Percentiles rank a stretch among this genome's conserved stretches.
These are phyloP conservation scores for Podospora pseudoanserina DNA, from an alignment of 495 filamentous ascomycete species.

Conservation along the genomic window DNA sequence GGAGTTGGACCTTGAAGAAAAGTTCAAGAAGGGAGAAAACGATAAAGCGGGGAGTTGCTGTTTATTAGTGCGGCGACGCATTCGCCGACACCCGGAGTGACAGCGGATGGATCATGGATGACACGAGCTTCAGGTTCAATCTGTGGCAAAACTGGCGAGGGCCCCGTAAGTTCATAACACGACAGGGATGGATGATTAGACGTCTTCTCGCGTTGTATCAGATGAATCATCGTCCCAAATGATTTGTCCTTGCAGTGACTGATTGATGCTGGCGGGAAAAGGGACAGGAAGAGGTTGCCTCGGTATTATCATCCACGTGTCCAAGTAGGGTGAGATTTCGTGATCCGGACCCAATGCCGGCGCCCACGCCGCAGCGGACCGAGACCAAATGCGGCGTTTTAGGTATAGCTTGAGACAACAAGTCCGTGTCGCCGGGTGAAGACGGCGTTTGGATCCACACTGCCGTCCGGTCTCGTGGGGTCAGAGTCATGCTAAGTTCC, in stretches of 20 bases:
- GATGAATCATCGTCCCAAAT: not conserved
- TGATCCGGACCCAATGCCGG: not conserved
- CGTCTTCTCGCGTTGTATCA: not conserved
- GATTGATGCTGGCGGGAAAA: not conserved
- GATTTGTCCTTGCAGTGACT: not conserved
- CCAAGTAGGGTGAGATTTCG: not conserved
- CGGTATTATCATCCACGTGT: conserved; percentile 40
- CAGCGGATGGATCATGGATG: not conserved
- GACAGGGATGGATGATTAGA: not conserved
- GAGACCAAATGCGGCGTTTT: conserved; percentile 18
- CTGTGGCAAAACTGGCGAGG: too few species aligned
- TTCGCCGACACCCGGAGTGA: not conserved
- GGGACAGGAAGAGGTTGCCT: not conserved
- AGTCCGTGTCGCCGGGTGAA: not conserved
- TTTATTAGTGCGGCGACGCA: not conserved
- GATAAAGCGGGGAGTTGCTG: not conserved
- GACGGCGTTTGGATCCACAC: not conserved
- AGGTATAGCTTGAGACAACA: conserved; percentile 12
- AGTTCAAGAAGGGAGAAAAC: conserved; percentile 4
- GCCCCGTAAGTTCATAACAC: too few species aligned
- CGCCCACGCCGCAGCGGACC: not conserved
- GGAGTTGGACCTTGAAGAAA: conserved; percentile 23
- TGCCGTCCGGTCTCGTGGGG: not conserved
- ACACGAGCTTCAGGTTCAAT: not conserved
- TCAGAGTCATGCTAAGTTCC: not conserved